Evolutionary conservation across 73 alveolate species (phyloP).

Genomic region (Halteria grandinella): DNA sequence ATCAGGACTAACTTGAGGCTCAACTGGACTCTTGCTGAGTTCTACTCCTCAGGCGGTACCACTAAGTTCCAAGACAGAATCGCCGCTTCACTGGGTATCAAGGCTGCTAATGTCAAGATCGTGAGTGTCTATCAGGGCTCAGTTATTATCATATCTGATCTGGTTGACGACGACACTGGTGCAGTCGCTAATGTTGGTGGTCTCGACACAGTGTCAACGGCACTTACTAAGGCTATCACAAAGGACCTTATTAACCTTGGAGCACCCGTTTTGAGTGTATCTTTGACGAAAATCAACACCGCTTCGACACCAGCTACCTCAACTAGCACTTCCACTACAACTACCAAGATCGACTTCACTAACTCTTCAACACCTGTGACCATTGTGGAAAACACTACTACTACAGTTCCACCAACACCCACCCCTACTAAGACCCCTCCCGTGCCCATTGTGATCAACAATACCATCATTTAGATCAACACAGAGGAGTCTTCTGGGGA

Average conservation of each 20-base stretch:
- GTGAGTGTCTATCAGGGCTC: conserved; percentile 10
- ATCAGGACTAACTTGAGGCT: not conserved
- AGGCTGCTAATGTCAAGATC: not conserved
- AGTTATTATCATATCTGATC: not conserved
- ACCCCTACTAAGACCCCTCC: not conserved
- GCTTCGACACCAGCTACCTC: not conserved
- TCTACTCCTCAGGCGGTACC: not conserved
- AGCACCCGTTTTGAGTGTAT: not conserved
- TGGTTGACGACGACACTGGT: not conserved
- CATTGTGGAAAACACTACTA: not conserved
- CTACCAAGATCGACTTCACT: not conserved
- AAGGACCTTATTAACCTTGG: not conserved
- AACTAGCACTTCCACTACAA: not conserved
- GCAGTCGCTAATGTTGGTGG: no score
- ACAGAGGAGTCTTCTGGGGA: not conserved
- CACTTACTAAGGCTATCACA: not conserved
- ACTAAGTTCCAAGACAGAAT: conserved; percentile 2
- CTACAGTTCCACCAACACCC: not conserved
- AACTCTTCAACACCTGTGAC: not conserved
- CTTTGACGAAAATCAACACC: not conserved
- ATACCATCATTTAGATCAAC: not conserved
- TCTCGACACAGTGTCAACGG: no score
- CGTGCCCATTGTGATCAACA: not conserved
- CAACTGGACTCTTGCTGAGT: conserved; percentile 4
- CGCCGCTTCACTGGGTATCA: conserved; percentile 11